phyloP scores from a whole-genome alignment of 768 basidiomycete species.

The Boletus subcaerulescens region DNA sequence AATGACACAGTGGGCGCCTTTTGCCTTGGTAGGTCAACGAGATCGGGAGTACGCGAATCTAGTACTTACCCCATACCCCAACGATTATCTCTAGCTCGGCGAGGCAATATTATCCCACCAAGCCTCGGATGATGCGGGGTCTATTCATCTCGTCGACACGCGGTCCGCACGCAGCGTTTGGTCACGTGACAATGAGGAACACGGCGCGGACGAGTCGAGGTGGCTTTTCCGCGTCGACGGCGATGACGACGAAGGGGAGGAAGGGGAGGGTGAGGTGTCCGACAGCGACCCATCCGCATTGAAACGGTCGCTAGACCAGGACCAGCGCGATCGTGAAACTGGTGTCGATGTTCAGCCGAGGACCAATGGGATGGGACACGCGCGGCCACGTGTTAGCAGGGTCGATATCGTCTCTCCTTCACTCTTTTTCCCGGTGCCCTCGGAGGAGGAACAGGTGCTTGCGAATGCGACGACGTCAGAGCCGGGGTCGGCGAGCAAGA shows the following conservation, averaged over 20 bases:
- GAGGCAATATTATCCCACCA: conserved; percentile 79
- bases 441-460: conserved; percentile 7
- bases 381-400: conserved; percentile 48
- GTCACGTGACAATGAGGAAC: conserved; percentile 16
- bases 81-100: conserved; percentile 52
- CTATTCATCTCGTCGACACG: conserved; percentile 40
- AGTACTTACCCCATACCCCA: conserved; percentile 18
- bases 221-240: conserved; percentile 22
- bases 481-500: conserved; percentile 7
- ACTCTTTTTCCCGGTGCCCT: neutral
- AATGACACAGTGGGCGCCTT: conserved; percentile 89
- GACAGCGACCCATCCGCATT: neutral
- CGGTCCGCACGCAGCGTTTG: conserved; percentile 17
- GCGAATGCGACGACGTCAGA: conserved; percentile 15
- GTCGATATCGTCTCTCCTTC: conserved; percentile 34
- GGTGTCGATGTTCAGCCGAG: conserved; percentile 8
- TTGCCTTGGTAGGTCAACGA: conserved; percentile 63
- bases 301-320: conserved; percentile 4
- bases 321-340: conserved; percentile 3
- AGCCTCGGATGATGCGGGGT: conserved; percentile 32
- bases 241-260: conserved; percentile 24
- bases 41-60: neutral
- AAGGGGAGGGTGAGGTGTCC: conserved; percentile 11
- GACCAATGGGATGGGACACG: conserved; percentile 39
- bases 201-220: conserved; percentile 17